Conservation (phyloP, 179 eudicot genomes). For the Drosera spatulata region DNA sequence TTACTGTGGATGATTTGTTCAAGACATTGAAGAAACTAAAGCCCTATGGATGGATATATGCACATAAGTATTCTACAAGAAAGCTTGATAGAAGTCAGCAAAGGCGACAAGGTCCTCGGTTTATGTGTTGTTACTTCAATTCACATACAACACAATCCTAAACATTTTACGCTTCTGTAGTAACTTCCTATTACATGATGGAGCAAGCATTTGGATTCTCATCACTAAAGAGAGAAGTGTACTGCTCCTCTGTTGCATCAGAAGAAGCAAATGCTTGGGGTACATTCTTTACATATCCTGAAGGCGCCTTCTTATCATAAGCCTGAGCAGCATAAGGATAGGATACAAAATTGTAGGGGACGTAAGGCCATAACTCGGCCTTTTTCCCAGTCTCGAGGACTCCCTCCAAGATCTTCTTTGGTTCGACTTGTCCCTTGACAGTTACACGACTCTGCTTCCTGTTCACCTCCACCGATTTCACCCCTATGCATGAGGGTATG, state of each 20-base stretch:
- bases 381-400: slow-evolving; percentile 15
- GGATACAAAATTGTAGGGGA: slow-evolving; percentile 13
- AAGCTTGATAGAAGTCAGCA: too few species aligned
- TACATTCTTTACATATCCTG: slow-evolving; percentile 20
- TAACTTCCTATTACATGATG: slow-evolving; percentile 11
- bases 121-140: too few species aligned
- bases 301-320: slow-evolving; percentile 28
- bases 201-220: slow-evolving; percentile 28
- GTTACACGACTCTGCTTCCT: slow-evolving; percentile 21
- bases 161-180: too few species aligned
- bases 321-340: slow-evolving; percentile 24
- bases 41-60: too few species aligned
- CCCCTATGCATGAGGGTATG: slow-evolving; percentile 9
- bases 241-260: slow-evolving; percentile 15
- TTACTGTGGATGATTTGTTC: too few species aligned
- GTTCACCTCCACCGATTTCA: slow-evolving; percentile 20
- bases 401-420: slow-evolving; percentile 22
- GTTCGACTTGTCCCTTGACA: slow-evolving; percentile 24
- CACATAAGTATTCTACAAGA: too few species aligned
- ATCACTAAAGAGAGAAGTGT: slow-evolving; percentile 19
- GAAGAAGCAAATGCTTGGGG: slow-evolving; percentile 19
- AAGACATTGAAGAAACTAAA: too few species aligned
- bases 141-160: too few species aligned
- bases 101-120: too few species aligned
- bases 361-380: slow-evolving; percentile 18